Conservation (phyloP, 1,284 basidiomycete genomes). For the Cutaneotrichosporon cavernicola region DNA sequence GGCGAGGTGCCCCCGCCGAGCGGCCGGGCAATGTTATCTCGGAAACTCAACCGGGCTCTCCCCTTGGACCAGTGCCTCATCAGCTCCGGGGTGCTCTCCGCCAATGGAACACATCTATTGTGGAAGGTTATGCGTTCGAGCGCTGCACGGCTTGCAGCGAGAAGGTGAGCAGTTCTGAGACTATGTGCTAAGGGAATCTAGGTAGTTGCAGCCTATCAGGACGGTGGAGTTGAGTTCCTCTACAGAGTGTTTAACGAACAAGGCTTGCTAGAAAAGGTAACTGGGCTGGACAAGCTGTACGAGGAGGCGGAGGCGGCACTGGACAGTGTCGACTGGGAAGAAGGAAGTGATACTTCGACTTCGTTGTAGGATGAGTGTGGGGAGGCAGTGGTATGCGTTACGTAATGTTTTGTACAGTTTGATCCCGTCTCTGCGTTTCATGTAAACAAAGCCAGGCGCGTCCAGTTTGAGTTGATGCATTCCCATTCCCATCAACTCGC, state of each 20-base stretch:
- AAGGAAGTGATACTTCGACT: slow-evolving; percentile 16
- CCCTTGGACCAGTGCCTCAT: slow-evolving; percentile 83
- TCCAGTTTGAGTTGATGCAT: too few species aligned
- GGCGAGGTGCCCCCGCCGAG: slow-evolving; percentile 65
- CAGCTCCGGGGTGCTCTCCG: slow-evolving; percentile 87
- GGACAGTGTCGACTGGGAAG: slow-evolving; percentile 29
- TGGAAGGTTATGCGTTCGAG: slow-evolving; percentile 82
- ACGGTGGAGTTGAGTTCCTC: slow-evolving; percentile 74
- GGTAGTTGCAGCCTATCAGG: slow-evolving; percentile 74
- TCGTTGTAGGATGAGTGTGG: too few species aligned
- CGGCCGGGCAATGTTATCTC: background rate
- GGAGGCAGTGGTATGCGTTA: too few species aligned
- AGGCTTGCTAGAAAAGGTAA: slow-evolving; percentile 75
- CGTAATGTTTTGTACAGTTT: background rate
- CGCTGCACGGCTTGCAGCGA: slow-evolving; percentile 88
- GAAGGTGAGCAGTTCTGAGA: slow-evolving; percentile 57
- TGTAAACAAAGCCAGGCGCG: slow-evolving; percentile 13
- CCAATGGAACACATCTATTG: slow-evolving; percentile 77
- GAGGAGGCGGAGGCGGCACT: slow-evolving; percentile 60
- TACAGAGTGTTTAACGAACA: slow-evolving; percentile 79
- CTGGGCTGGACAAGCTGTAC: slow-evolving; percentile 80
- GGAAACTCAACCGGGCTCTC: slow-evolving; percentile 55
- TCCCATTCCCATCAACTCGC: background rate
- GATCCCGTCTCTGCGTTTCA: background rate
- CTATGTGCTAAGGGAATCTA: slow-evolving; percentile 41